Conservation (phyloP, 192 early-diverging fungal genomes). For the Coemansia javaensis region DNA sequence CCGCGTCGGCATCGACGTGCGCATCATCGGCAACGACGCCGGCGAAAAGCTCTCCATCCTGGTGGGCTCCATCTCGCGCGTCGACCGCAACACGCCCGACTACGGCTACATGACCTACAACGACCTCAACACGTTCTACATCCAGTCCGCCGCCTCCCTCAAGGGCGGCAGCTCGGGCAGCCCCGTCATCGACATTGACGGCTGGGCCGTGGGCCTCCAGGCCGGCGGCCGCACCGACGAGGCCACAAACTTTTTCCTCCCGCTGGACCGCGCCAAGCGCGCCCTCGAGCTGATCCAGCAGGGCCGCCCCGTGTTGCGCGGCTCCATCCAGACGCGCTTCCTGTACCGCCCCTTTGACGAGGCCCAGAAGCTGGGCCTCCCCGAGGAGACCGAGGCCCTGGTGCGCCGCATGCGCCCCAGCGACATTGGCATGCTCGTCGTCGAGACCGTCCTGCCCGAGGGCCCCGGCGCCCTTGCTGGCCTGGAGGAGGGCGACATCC, state of each 20-base stretch:
- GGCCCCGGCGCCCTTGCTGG: constrained; percentile 58
- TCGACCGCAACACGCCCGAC: constrained; percentile 70
- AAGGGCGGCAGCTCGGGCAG: constrained; percentile 75
- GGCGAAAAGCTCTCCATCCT: constrained; percentile 77
- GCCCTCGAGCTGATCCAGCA: constrained; percentile 57
- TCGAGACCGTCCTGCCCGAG: constrained; percentile 58
- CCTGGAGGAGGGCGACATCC: constrained; percentile 67
- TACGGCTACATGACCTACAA: constrained; percentile 67
- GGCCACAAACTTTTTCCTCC: constrained; percentile 69
- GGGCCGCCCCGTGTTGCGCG: constrained; percentile 61
- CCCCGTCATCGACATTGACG: constrained; percentile 73
- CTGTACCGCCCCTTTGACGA: constrained; percentile 68
- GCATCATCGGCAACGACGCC: constrained; percentile 76
- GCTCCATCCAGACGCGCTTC: constrained; percentile 71
- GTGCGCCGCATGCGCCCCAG: constrained; percentile 60
- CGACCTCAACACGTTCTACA: constrained; percentile 80
- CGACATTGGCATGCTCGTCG: constrained; percentile 67
- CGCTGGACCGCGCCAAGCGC: constrained; percentile 67
- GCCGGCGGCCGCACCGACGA: constrained; percentile 64
- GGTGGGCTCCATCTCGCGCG: constrained; percentile 64
- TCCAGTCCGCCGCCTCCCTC: constrained; percentile 68
- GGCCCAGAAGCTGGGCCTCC: constrained; percentile 64
- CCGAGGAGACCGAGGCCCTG: constrained; percentile 59
- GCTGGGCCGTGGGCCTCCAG: constrained; percentile 72
- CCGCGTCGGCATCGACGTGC: constrained; percentile 69